These are phyloP conservation scores for Aspergillus haitiensis DNA, from an alignment of 495 filamentous ascomycete genomes.

Conservation along the genomic window DNA sequence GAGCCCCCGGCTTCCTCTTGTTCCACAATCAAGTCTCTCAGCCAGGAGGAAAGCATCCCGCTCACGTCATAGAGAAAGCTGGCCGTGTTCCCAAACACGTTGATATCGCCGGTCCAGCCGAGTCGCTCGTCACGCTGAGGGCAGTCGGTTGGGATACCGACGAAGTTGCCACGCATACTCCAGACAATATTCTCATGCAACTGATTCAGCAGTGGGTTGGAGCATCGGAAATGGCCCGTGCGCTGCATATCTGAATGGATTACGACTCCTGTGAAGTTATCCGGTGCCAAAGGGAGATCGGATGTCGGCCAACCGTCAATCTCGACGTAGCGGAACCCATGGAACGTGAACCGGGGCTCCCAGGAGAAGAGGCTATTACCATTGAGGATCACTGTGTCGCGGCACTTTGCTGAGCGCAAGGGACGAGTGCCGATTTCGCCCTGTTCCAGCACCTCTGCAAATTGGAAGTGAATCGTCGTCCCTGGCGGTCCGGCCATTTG, in stretches of 20 bases:
- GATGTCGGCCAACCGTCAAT: slow-evolving; percentile 44
- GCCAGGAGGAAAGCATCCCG: slow-evolving; percentile 33
- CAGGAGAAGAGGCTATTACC: slow-evolving; percentile 16
- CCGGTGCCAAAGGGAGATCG: slow-evolving; percentile 17
- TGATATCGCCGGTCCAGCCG: slow-evolving; percentile 57
- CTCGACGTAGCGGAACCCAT: slow-evolving; percentile 45
- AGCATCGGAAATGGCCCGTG: slow-evolving; percentile 49
- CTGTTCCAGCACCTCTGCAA: slow-evolving; percentile 16
- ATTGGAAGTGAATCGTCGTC: neutral
- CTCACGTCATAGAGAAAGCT: slow-evolving; percentile 47
- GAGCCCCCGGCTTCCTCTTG: slow-evolving; percentile 17
- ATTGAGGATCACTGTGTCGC: neutral
- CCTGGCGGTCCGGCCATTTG: slow-evolving; percentile 34
- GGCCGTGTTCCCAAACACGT: slow-evolving; percentile 50
- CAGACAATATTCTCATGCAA: slow-evolving; percentile 52
- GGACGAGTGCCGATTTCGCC: slow-evolving; percentile 21
- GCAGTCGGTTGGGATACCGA: slow-evolving; percentile 55
- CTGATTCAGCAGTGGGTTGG: slow-evolving; percentile 47
- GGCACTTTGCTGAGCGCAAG: slow-evolving; percentile 19
- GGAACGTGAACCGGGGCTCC: slow-evolving; percentile 51
- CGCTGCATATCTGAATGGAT: slow-evolving; percentile 52
- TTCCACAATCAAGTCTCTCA: slow-evolving; percentile 43
- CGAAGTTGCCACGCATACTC: slow-evolving; percentile 57
- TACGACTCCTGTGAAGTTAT: slow-evolving; percentile 46
- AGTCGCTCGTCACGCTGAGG: slow-evolving; percentile 57